A percentile compares a stretch with the other conserved stretches of the same genome.
phyloP scores from a whole-genome alignment of 257 asterid species.

The Leonotis leonurus region DNA sequence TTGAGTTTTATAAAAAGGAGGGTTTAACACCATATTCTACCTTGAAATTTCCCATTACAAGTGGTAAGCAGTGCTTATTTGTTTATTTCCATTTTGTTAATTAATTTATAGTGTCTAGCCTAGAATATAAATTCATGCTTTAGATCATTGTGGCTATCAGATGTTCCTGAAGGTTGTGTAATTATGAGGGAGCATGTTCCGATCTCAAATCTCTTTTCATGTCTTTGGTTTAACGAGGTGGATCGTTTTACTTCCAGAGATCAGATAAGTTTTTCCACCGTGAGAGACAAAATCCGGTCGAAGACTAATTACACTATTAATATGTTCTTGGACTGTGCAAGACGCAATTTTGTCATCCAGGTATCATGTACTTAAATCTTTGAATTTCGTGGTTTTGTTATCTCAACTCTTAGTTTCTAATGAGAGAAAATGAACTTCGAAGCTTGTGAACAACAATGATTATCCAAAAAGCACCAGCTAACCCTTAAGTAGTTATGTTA shows the following conservation, averaged over 20 bases:
- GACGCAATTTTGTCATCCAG: slow-evolving; percentile 90
- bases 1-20: slow-evolving; percentile 68
- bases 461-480: background rate
- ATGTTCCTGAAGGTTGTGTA: slow-evolving; percentile 97
- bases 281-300: slow-evolving; percentile 65
- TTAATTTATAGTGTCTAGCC: background rate
- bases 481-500: background rate
- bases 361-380: slow-evolving; percentile 22
- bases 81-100: background rate
- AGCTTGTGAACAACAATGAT: too few species aligned
- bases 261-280: slow-evolving; percentile 86
- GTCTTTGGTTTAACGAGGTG: slow-evolving; percentile 93
- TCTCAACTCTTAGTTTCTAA: background rate
- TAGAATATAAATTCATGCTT: background rate
- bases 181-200: slow-evolving; percentile 81
- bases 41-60: slow-evolving; percentile 64
- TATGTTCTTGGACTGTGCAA: slow-evolving; percentile 87
- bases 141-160: slow-evolving; percentile 30
- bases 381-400: background rate
- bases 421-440: background rate
- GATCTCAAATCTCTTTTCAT: slow-evolving; percentile 75
- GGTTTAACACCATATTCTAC: slow-evolving; percentile 72
- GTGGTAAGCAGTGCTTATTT: slow-evolving; percentile 37
- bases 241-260: slow-evolving; percentile 92
- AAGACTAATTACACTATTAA: slow-evolving; percentile 73